Percentiles rank a stretch among this genome's conserved stretches.
phyloP scores from a whole-genome alignment of 495 filamentous ascomycete species.

The Tuber brumale region DNA sequence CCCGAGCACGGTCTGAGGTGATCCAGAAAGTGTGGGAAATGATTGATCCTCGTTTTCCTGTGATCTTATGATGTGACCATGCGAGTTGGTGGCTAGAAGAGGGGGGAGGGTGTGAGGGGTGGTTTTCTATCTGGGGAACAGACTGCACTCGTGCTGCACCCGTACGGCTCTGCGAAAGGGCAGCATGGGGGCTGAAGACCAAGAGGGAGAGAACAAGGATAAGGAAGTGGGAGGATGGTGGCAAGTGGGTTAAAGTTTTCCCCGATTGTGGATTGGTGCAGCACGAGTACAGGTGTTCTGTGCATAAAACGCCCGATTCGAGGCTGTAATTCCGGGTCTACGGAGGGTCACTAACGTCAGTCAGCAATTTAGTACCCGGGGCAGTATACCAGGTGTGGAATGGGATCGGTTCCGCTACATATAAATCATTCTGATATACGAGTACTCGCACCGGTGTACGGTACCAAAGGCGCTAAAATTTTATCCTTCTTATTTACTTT shows the following conservation, averaged over 20 bases:
- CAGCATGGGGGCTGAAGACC: too few species aligned
- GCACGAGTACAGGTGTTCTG: not conserved
- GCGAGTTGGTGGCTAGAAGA: not conserved
- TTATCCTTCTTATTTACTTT: not conserved
- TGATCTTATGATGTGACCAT: not conserved
- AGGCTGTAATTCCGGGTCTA: slow-evolving; percentile 1
- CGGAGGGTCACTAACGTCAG: not conserved
- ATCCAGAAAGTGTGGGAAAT: not conserved
- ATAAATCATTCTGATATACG: not conserved
- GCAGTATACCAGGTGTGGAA: not conserved
- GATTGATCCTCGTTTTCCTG: not conserved
- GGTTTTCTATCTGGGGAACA: not conserved
- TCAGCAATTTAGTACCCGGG: not conserved
- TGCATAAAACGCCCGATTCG: not conserved
- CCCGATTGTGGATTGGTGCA: not conserved
- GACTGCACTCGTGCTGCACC: not conserved
- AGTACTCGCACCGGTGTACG: not conserved
- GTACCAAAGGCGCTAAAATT: not conserved
- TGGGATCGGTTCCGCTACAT: not conserved
- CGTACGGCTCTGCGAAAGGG: not conserved
- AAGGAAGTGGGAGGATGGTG: too few species aligned
- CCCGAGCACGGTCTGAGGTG: not conserved
- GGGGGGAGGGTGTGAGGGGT: not conserved
- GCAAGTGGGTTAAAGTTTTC: not conserved
- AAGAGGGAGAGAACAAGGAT: not conserved